These are phyloP conservation scores for Phlyctochytrium bullatum DNA, from an alignment of 192 early-diverging fungal species.

Conservation along the genomic window DNA sequence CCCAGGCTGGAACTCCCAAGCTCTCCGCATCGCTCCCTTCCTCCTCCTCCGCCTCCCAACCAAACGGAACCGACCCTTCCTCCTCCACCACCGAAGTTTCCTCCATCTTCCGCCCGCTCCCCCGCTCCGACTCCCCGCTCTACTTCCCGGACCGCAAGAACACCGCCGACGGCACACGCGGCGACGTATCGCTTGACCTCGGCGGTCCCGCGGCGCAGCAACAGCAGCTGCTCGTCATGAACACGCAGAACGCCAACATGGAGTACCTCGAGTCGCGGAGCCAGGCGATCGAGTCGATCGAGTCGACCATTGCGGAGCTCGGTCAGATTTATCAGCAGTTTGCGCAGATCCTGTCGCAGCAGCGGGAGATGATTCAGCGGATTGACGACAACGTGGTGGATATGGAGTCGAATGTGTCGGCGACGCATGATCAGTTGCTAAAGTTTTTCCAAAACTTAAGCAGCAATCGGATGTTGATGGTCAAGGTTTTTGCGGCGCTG, in stretches of 20 bases:
- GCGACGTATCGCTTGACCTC: conserved; percentile 47
- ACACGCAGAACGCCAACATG: conserved; percentile 47
- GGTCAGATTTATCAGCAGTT: conserved; percentile 86
- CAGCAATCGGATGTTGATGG: conserved; percentile 93
- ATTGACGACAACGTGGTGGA: conserved; percentile 95
- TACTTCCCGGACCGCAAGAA: conserved; percentile 58
- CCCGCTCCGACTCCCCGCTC: conserved; percentile 50
- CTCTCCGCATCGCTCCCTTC: not conserved
- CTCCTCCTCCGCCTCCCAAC: not conserved
- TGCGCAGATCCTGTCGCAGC: conserved; percentile 79
- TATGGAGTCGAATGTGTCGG: conserved; percentile 85
- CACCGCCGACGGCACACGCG: not conserved
- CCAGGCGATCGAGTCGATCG: conserved; percentile 92
- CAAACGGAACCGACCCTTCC: conserved; percentile 13
- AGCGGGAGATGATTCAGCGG: conserved; percentile 82
- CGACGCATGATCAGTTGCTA: conserved; percentile 85
- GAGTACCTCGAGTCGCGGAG: conserved; percentile 86
- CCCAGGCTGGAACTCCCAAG: conserved; percentile 1
- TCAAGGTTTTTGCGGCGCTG: conserved; percentile 89
- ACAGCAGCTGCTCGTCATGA: conserved; percentile 63
- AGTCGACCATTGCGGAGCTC: conserved; percentile 94
- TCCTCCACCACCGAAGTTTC: conserved; percentile 15
- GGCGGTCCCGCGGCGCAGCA: conserved; percentile 43
- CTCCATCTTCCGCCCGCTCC: conserved; percentile 16
- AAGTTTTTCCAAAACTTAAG: conserved; percentile 91